Percentiles rank a stretch among this genome's conserved stretches.
Evolutionary conservation across 257 asterid species (phyloP).

Genomic region (Nicotiana paniculata): DNA sequence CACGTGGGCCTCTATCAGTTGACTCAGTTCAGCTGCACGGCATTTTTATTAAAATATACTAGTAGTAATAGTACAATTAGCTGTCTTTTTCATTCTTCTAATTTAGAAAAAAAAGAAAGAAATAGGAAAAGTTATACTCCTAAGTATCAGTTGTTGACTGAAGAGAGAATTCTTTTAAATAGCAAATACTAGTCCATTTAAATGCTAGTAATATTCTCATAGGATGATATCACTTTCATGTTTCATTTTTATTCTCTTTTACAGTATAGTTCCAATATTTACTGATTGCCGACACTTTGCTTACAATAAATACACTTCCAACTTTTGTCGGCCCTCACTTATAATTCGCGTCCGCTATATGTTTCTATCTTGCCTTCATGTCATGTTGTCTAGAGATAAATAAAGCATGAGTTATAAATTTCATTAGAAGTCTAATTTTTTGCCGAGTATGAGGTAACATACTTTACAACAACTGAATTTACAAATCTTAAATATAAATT

Average conservation of each 20-base stretch:
- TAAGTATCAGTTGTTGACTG: neutral
- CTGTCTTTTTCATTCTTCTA: neutral
- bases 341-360: neutral
- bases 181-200: neutral
- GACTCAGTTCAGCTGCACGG: neutral
- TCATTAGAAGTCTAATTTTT: no score
- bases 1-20: neutral
- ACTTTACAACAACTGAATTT: no score
- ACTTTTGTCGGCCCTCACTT: neutral
- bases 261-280: neutral
- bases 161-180: neutral
- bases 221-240: neutral
- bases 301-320: neutral
- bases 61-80: neutral
- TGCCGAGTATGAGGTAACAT: no score
- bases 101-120: neutral
- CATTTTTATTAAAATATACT: neutral
- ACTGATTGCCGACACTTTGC: neutral
- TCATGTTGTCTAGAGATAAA: neutral
- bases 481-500: no score
- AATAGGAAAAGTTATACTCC: neutral
- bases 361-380: neutral
- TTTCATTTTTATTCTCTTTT: neutral
- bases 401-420: neutral
- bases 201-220: neutral